A percentile compares a stretch with the other conserved stretches of the same genome.
phyloP scores from a whole-genome alignment of 2,329 filamentous ascomycete genomes.

The Diaporthe sp. region DNA sequence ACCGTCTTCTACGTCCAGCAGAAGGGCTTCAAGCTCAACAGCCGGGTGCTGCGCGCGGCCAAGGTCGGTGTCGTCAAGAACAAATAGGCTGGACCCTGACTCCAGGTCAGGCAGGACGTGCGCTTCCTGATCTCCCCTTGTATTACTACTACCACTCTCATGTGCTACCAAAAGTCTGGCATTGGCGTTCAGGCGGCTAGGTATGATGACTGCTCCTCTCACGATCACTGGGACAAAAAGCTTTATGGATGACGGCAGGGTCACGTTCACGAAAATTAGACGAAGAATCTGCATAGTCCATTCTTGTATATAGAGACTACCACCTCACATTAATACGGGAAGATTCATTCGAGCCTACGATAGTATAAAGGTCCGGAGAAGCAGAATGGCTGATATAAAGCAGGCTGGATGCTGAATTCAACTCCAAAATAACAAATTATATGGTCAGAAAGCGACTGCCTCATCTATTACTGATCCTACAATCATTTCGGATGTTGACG shows the following conservation, averaged over 20 bases:
- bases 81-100: constrained; percentile 51
- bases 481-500: background rate
- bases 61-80: constrained; percentile 98
- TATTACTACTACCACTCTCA: constrained; percentile 36
- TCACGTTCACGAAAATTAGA: constrained; percentile 32
- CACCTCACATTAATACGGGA: constrained; percentile 30
- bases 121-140: constrained; percentile 22
- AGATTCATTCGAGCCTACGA: background rate
- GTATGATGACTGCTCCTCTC: constrained; percentile 41
- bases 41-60: constrained; percentile 87
- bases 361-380: background rate
- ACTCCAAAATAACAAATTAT: background rate
- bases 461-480: too few species aligned
- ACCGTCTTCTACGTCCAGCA: constrained; percentile 93
- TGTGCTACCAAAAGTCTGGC: constrained; percentile 35
- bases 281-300: constrained; percentile 33
- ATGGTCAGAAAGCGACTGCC: background rate
- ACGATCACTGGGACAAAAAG: constrained; percentile 29
- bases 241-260: constrained; percentile 38
- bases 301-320: constrained; percentile 39
- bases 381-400: constrained; percentile 1
- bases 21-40: constrained; percentile 96
- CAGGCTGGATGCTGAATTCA: background rate
- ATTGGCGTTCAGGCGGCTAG: constrained; percentile 41
- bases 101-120: background rate